Base-by-base conservation (phyloP, 805 yeast species). In the Kuraishia ogatae region DNA sequence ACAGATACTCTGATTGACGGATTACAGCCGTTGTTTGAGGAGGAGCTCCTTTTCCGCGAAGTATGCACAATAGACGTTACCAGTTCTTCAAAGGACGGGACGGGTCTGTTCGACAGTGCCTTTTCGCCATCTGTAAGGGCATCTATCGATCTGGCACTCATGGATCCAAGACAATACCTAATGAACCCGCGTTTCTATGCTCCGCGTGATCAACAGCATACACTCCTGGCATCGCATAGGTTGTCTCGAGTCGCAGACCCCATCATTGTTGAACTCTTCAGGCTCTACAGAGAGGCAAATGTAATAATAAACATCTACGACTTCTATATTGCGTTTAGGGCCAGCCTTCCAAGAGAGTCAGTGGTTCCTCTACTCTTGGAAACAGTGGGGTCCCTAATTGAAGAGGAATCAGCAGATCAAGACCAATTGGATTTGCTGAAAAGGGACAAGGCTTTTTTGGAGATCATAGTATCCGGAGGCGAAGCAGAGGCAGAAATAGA, bases 271-370 rank as follows among this genome's bases (percentile, higher is more conserved):
- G 80, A 78, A 52, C 65, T 91, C 54, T 91, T 81, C 69, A 78
- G 81, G 51, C 73, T 89, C 17, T 86, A 85, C 65, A 80, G 94
- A 57, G 97, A 91, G 61, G 92, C 97, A 0, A 87, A 88, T 23
- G 74, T 83, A 2, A 71, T 76, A 29, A 77, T 69, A 46, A 71
- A 71, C 54, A 60, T 71, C 23, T 69, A 62, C 55, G 73, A 71
- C 55, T 68, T 71, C 53, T 71, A 66, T 57, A 59, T 60, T 35
- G 72, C 67, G n/a, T 71, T 65, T 60, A 64, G 64, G 62, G 80
- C 75, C 56, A 70, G 82, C 0, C 60, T 84, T 29, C 64, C 62
- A 48, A 65, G 64, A 56, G 57, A 56, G 5, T 50, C 57, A 10
- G 66, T 24, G 6, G 26, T 56, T 46, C 22, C 53, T 20, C 7